phyloP scores from a whole-genome alignment of 768 basidiomycete genomes.

The Saitozyma podzolica region DNA sequence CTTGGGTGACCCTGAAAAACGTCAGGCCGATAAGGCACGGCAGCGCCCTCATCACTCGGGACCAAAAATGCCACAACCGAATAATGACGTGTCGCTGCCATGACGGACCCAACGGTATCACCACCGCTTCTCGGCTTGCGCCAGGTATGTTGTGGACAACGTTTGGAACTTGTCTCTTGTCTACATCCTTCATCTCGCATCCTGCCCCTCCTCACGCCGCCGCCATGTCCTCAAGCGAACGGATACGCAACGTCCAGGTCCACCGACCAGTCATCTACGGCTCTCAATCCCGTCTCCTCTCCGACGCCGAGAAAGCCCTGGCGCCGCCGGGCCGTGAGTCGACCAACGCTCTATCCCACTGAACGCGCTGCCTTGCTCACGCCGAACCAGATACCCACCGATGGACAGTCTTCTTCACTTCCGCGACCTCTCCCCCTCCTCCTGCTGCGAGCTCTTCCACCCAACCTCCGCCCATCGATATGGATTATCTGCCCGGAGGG shows the following conservation, averaged over 20 bases:
- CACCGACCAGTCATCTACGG: slow-evolving; percentile 93
- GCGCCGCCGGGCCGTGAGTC: slow-evolving; percentile 45
- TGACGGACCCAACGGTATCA: too few species aligned
- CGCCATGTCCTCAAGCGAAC: slow-evolving; percentile 11
- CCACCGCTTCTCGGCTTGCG: too few species aligned
- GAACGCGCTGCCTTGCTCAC: background rate
- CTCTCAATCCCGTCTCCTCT: slow-evolving; percentile 80
- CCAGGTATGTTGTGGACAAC: background rate
- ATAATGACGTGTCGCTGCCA: too few species aligned
- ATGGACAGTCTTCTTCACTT: slow-evolving; percentile 94
- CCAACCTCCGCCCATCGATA: slow-evolving; percentile 61
- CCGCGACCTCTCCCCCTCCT: slow-evolving; percentile 65
- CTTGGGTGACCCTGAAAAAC: too few species aligned
- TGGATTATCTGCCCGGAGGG: slow-evolving; percentile 64
- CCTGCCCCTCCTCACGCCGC: background rate
- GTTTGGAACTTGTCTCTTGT: too few species aligned
- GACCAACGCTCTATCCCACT: background rate
- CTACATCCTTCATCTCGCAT: slow-evolving; percentile 1
- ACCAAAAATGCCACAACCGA: too few species aligned
- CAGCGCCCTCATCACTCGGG: too few species aligned
- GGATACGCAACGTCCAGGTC: slow-evolving; percentile 74
- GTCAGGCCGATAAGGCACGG: too few species aligned
- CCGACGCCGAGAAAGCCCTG: slow-evolving; percentile 61
- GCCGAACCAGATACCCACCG: slow-evolving; percentile 65
- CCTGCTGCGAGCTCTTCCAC: slow-evolving; percentile 45